phyloP scores from a whole-genome alignment of 2,329 filamentous ascomycete species.

The Clonostachys sp. region DNA sequence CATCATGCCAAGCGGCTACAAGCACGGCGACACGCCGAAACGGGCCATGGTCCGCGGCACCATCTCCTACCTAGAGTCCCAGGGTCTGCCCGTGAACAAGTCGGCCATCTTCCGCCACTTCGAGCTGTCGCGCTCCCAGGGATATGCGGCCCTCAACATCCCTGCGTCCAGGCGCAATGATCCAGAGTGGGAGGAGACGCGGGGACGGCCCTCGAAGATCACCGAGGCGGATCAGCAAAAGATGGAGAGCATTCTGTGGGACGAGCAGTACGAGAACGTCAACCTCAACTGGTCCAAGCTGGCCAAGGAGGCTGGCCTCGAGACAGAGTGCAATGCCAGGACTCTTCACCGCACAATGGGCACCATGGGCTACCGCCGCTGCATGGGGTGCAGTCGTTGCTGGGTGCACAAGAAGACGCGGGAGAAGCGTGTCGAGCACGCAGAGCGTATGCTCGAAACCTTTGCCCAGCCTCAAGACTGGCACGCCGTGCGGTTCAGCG shows the following conservation, averaged over 20 bases:
- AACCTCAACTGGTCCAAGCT: constrained; percentile 25
- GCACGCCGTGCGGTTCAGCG: constrained; percentile 25
- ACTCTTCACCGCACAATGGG: constrained; percentile 30
- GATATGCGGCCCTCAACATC: constrained; percentile 26
- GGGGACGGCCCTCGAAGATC: constrained; percentile 26
- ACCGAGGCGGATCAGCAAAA: constrained; percentile 23
- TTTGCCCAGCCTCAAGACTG: constrained; percentile 22
- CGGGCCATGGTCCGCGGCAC: constrained; percentile 31
- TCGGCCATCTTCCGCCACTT: constrained; percentile 32
- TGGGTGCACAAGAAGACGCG: constrained; percentile 21
- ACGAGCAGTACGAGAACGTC: constrained; percentile 19
- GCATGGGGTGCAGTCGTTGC: constrained; percentile 19
- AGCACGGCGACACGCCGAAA: constrained; percentile 28
- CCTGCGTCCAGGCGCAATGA: constrained; percentile 25
- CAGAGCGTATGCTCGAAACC: constrained; percentile 21
- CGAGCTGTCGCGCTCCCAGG: constrained; percentile 28
- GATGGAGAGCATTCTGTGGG: constrained; percentile 31
- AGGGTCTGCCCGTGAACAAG: constrained; percentile 30
- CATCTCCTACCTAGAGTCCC: constrained; percentile 30
- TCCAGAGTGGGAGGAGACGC: constrained; percentile 30
- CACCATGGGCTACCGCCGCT: constrained; percentile 26
- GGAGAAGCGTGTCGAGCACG: constrained; percentile 25
- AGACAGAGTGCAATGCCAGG: constrained; percentile 22
- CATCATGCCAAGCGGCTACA: constrained; percentile 22
- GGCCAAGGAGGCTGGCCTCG: constrained; percentile 23